Evolutionary conservation across 164 flowering plant genomes (phyloP).

Genomic region (grape (Vitis vinifera)): DNA sequence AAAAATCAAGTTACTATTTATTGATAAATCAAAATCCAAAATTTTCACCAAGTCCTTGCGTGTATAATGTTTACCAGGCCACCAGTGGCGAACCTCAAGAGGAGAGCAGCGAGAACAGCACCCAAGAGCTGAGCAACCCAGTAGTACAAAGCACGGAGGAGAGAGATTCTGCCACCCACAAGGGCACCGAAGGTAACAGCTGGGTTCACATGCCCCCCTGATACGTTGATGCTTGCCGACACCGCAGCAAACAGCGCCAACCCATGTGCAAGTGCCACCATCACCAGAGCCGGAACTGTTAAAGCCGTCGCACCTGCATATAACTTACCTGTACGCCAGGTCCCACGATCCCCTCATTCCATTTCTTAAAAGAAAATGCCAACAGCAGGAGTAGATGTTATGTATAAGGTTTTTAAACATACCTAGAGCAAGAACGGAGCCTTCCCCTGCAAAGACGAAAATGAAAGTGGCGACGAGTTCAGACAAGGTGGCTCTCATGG

Average conservation of each 20-base stretch:
- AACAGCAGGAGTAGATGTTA: background rate
- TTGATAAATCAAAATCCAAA: no score
- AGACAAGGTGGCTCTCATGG: constrained; percentile 53
- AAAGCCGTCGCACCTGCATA: constrained; percentile 19
- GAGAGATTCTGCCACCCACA: constrained; percentile 63
- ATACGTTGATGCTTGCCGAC: constrained; percentile 48
- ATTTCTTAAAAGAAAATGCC: no score
- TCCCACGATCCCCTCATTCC: background rate
- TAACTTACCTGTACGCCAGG: constrained; percentile 28
- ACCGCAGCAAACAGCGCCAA: constrained; percentile 61
- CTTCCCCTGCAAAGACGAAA: constrained; percentile 66
- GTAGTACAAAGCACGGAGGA: constrained; percentile 59
- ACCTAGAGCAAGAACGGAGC: constrained; percentile 59
- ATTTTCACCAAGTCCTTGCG: no score
- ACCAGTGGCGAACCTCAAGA: constrained; percentile 51
- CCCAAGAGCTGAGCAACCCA: constrained; percentile 83
- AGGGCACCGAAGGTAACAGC: constrained; percentile 79
- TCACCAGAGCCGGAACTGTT: constrained; percentile 31
- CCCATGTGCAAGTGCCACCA: constrained; percentile 61
- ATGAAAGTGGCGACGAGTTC: constrained; percentile 58
- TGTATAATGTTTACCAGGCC: constrained; percentile 48
- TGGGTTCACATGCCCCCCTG: constrained; percentile 81
- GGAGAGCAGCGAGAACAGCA: constrained; percentile 54
- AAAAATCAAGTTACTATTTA: no score
- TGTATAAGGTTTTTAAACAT: background rate